Conservation (phyloP, 179 eudicot species). For the Drosera spatulata region DNA sequence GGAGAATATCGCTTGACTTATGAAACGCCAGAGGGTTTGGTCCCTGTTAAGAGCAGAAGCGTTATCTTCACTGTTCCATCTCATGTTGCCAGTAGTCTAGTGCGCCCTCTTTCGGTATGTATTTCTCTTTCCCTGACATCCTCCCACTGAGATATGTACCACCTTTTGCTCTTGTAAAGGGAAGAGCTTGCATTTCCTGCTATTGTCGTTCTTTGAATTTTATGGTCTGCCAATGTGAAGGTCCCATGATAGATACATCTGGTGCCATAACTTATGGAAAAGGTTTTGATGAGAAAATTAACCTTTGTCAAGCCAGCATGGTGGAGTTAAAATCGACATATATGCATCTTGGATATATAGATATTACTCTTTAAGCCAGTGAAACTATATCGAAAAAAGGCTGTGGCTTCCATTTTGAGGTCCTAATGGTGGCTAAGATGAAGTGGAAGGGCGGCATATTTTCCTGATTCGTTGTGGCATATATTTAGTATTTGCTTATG, state of each 20-base stretch:
- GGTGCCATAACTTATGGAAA: neutral
- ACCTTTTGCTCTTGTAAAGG: neutral
- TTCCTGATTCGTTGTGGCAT: neutral
- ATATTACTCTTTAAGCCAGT: too few species aligned
- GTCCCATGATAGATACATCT: neutral
- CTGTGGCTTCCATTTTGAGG: too few species aligned
- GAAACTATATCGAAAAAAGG: too few species aligned
- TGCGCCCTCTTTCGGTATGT: constrained; percentile 71
- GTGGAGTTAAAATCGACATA: too few species aligned
- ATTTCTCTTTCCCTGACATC: neutral
- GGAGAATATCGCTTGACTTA: constrained; percentile 58
- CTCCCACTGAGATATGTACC: neutral
- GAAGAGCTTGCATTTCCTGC: neutral
- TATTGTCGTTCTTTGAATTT: neutral
- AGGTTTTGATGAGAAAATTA: too few species aligned
- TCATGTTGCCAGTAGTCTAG: constrained; percentile 50
- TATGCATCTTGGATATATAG: too few species aligned
- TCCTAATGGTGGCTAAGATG: too few species aligned
- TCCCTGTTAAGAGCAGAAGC: constrained; percentile 42
- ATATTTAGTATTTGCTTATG: neutral
- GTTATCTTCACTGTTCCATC: constrained; percentile 81
- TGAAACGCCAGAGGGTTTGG: constrained; percentile 59
- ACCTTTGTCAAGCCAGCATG: too few species aligned
- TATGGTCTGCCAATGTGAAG: neutral
- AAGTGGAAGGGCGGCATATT: too few species aligned